Evolutionary conservation across 2,329 filamentous ascomycete genomes (phyloP).

Genomic region (Simplicillium aogashimaense): DNA sequence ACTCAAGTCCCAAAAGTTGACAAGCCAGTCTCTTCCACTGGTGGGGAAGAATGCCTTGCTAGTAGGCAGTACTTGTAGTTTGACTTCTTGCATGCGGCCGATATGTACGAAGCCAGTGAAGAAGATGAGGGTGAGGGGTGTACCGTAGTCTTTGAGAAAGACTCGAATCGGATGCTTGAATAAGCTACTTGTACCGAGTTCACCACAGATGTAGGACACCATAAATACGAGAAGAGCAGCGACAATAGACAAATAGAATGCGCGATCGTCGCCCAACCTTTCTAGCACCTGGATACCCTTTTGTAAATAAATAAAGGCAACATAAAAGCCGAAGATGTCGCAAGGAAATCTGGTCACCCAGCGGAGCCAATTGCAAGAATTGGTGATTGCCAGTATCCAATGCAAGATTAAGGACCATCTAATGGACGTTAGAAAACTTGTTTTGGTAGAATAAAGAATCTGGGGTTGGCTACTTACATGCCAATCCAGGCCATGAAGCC

Average conservation of each 20-base stretch:
- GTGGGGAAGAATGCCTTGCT: constrained; percentile 74
- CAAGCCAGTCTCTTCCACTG: constrained; percentile 61
- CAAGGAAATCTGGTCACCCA: constrained; percentile 89
- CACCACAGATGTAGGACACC: constrained; percentile 63
- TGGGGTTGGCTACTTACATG: constrained; percentile 47
- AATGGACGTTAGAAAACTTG: not conserved
- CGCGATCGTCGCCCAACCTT: constrained; percentile 55
- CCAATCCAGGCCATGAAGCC: constrained; percentile 91
- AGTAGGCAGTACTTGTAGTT: constrained; percentile 64
- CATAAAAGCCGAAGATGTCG: constrained; percentile 91
- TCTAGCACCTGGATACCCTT: constrained; percentile 83
- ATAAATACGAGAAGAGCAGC: constrained; percentile 70
- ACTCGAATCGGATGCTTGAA: constrained; percentile 68
- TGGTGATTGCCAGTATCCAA: constrained; percentile 73
- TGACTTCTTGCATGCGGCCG: constrained; percentile 65
- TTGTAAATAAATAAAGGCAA: constrained; percentile 84
- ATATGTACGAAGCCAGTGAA: constrained; percentile 86
- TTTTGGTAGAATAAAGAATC: not conserved
- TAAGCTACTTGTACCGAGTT: constrained; percentile 59
- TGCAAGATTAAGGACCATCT: constrained; percentile 80
- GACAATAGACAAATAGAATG: constrained; percentile 72
- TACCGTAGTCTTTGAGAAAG: constrained; percentile 85
- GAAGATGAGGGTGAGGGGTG: constrained; percentile 72
- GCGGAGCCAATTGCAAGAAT: constrained; percentile 78
- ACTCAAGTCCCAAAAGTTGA: constrained; percentile 70